phyloP scores from a whole-genome alignment of 148 eudicot species.

The Euryodendron excelsum region DNA sequence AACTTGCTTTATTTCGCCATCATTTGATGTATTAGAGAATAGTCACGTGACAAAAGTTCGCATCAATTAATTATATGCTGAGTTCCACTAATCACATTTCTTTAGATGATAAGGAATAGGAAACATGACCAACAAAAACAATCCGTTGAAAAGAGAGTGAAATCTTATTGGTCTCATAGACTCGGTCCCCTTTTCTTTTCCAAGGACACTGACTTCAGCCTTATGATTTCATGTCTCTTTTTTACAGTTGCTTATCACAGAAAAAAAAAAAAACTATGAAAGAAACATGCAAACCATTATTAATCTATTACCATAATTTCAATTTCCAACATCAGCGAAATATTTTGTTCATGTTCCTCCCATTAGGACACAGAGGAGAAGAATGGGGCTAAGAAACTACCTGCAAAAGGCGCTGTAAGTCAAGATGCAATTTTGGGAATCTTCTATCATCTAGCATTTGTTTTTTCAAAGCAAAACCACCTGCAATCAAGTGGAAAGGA shows the following conservation, averaged over 20 bases:
- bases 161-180: background rate
- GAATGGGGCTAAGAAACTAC: slow-evolving; percentile 31
- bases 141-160: background rate
- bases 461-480: slow-evolving; percentile 79
- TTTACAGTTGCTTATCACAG: too few species aligned
- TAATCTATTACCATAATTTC: background rate
- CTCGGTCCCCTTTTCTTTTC: too few species aligned
- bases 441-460: slow-evolving; percentile 91
- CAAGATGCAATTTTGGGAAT: slow-evolving; percentile 93
- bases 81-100: background rate
- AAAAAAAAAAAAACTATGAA: background rate
- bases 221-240: too few species aligned
- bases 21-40: background rate
- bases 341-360: background rate
- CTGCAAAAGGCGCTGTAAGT: slow-evolving; percentile 93
- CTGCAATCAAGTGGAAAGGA: slow-evolving; percentile 32
- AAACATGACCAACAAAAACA: background rate
- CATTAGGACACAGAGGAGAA: background rate
- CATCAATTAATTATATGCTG: background rate
- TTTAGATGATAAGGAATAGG: background rate
- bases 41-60: background rate
- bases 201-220: too few species aligned
- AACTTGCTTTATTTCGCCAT: background rate
- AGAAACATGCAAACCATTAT: background rate
- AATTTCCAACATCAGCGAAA: background rate